Base-by-base conservation (phyloP, 2,329 filamentous ascomycete species). In the Dactylellina leptospora region DNA sequence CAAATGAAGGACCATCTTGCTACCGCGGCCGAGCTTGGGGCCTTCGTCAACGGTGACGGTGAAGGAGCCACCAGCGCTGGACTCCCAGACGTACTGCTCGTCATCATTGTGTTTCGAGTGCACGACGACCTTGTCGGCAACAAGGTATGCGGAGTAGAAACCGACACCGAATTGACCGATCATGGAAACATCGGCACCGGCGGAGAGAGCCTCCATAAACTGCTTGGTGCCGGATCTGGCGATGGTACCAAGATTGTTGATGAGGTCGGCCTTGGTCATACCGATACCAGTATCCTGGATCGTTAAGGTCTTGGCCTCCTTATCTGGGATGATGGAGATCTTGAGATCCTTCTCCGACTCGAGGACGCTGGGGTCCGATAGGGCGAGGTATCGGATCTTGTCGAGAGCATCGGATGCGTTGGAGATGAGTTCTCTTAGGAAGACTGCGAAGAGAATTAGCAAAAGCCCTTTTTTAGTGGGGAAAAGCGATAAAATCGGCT, bases 141-240 rank as follows among this genome's bases (percentile, higher is more conserved):
- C 95, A 73, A 99, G 92, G 88, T 99, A 99, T 80, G 95, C 95
- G 74, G 95, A 97, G 89, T 99, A 99, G 91, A 99, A 99, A 90
- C 95, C 95, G 79, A 99, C 95, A 96, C 95, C 95, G 83, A 99
- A 99, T 85, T 99, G 95, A 81, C 95, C 95, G 82, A 99, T 99
- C 95, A 99, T 97, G 84, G 95, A 97, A 78, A 99, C 95, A 84
- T 99, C 95, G 81, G 95, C 95, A 86, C 95, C 95, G 77, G 95
- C 95, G 78, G 92, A 93, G 78, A 99, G 88, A 75, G 95, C 95
- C 87, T 99, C 95, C 95, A 99, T 99, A 85, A 99, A 99, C 86
- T 97, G 95, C 89, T 99, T 99, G 83, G 95, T 99, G 77, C 95
- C 95, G 74, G 95, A 99, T 81, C 95, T 92, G 81, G 95, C 95